Evolutionary conservation across 2,329 filamentous ascomycete species (phyloP), one percentile per base, ranked within the genome.

Genomic region (Zasmidium angulare): DNA sequence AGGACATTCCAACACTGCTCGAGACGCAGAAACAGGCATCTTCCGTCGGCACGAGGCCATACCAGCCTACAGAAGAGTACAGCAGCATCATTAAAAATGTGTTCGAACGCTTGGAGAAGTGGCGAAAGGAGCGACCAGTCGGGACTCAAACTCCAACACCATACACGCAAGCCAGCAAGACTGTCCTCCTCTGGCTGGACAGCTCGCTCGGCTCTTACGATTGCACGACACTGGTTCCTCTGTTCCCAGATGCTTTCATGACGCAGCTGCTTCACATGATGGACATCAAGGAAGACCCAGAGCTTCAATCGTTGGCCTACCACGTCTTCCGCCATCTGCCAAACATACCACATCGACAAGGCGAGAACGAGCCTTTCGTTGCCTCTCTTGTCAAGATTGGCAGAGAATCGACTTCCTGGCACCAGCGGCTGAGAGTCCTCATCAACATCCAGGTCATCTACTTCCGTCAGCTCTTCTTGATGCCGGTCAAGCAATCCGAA

Each of bases 361-460:
- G 93, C 59, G 90, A 97, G 74, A 91, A 96, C 68, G 85, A 86
- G 2, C 84, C 86, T 0, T 96, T 99, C 72, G 92, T 97, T 68
- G 85, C 87, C 20, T 89, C 90, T 0, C 84, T 99, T 47, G 92
- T 98, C 67, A 86, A 88, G 55, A 95, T 99, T 51, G 95, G 95
- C 50, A 90, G 88, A 69, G 89, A 85, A 7, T 90, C 93, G 0
- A 79, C 86, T 2, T 95, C 90, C 57, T 99, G 95, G 95, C 95
- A 99, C 75, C 95, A 99, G 77, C 89, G 95, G 50, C 83, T 99
- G 43, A 87, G 96, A 23, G 91, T 96, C 47, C 85, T 99, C 67
- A 93, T 99, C 77, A 98, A 98, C 77, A 97, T 99, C 82, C 96
- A 99, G 71, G 93, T 98, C 65, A 89, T 99, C 68, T 99, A 97